phyloP scores from a whole-genome alignment of 257 asterid genomes.

The Przewalskia tangutica region DNA sequence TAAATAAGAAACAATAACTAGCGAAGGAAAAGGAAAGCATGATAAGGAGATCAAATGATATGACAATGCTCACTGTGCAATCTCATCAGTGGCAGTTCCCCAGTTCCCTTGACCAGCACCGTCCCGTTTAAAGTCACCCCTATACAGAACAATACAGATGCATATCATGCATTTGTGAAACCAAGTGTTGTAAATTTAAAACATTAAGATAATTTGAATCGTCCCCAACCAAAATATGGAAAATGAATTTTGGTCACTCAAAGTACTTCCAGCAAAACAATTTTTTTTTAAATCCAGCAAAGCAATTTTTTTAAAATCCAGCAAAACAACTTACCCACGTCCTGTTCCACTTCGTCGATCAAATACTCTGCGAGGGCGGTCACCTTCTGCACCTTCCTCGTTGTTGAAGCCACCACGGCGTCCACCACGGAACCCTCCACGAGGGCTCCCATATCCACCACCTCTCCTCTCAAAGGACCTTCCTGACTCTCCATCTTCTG shows the following conservation, averaged over 20 bases:
- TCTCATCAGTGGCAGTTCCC: constrained; percentile 51
- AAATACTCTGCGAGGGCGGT: constrained; percentile 17
- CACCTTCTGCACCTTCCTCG: constrained; percentile 20
- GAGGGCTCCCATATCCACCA: constrained; percentile 19
- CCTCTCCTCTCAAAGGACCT: constrained; percentile 18
- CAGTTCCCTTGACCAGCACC: constrained; percentile 68
- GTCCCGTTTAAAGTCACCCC: constrained; percentile 52
- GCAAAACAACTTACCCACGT: constrained; percentile 19
- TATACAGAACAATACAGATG: constrained; percentile 1
- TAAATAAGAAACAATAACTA: neutral
- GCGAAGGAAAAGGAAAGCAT: neutral
- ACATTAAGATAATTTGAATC: neutral
- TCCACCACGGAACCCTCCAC: constrained; percentile 24
- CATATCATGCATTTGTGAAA: neutral
- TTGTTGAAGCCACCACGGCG: constrained; percentile 29
- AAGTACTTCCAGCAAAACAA: neutral
- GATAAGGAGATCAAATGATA: neutral
- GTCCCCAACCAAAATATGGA: neutral
- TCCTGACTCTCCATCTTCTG: constrained; percentile 24
- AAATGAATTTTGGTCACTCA: neutral
- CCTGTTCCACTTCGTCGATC: constrained; percentile 37
- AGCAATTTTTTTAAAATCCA: neutral
- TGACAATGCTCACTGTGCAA: constrained; percentile 31
- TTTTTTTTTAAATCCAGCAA: neutral
- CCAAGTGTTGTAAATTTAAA: neutral